These are phyloP conservation scores for Blastocystis sp. DNA, from an alignment of 352 stramenopile genomes.

Conservation along the genomic window DNA sequence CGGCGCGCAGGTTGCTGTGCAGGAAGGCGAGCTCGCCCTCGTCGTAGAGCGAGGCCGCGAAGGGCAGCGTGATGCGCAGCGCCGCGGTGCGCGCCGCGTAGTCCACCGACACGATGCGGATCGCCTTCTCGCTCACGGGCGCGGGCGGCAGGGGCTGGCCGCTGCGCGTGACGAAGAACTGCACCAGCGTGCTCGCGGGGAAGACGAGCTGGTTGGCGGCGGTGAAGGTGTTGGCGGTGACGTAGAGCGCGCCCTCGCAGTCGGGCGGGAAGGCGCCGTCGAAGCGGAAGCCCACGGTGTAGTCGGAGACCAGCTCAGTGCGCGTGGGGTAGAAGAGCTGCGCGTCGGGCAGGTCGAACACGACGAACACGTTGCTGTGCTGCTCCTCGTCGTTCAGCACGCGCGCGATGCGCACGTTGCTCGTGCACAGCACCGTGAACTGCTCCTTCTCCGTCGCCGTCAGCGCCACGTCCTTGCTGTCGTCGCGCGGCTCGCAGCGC, in stretches of 20 bases:
- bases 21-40: slow-evolving; percentile 17
- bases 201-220: not conserved
- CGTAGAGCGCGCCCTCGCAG: not conserved
- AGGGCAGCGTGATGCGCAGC: not conserved
- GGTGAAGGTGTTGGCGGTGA: not conserved
- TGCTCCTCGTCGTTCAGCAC: slow-evolving; percentile 27
- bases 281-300: slow-evolving; percentile 19
- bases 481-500: slow-evolving; percentile 1
- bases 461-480: not conserved
- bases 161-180: not conserved
- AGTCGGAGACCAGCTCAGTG: not conserved
- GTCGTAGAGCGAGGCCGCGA: not conserved
- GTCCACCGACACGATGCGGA: slow-evolving; percentile 15
- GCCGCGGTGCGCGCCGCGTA: slow-evolving; percentile 19
- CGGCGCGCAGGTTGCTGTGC: slow-evolving; percentile 25
- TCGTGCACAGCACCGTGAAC: slow-evolving; percentile 26
- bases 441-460: not conserved
- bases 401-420: slow-evolving; percentile 22
- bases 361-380: slow-evolving; percentile 16
- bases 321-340: slow-evolving; percentile 1
- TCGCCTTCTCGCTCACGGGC: not conserved
- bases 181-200: not conserved
- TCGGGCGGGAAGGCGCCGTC: slow-evolving; percentile 3
- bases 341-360: not conserved
- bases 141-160: not conserved